A percentile compares a stretch with the other conserved stretches of the same genome.
phyloP scores from a whole-genome alignment of 495 filamentous ascomycete species.

The Margaritispora aquatica region DNA sequence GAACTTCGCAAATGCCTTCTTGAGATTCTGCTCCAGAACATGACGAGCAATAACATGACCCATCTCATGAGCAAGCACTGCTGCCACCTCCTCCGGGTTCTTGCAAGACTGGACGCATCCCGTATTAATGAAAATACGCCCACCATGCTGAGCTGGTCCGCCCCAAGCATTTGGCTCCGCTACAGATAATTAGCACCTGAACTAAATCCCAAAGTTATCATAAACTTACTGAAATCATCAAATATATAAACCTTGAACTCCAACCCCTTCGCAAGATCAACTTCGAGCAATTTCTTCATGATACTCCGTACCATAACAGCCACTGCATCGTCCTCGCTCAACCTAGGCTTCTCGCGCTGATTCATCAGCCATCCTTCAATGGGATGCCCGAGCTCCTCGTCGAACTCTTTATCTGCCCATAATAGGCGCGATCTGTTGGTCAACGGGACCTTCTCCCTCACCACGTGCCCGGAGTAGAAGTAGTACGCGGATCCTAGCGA shows the following conservation, averaged over 20 bases:
- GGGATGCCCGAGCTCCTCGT: background rate
- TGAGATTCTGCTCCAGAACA: background rate
- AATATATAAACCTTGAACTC: slow-evolving; percentile 2
- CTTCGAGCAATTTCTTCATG: background rate
- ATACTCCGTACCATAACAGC: background rate
- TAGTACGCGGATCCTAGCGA: background rate
- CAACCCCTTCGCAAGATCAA: background rate
- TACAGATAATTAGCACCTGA: background rate
- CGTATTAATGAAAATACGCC: slow-evolving; percentile 6
- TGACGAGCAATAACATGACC: slow-evolving; percentile 6
- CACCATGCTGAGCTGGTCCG: background rate
- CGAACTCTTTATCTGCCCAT: background rate
- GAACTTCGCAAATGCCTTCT: background rate
- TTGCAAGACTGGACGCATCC: background rate
- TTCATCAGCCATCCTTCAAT: background rate
- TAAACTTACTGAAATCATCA: slow-evolving; percentile 4
- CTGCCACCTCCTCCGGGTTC: slow-evolving; percentile 1
- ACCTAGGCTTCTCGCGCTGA: slow-evolving; percentile 1
- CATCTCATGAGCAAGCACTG: slow-evolving; percentile 2
- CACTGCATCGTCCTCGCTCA: background rate
- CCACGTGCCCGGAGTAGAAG: slow-evolving; percentile 1
- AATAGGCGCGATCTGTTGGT: slow-evolving; percentile 7
- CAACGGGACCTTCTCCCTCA: slow-evolving; percentile 3
- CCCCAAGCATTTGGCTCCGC: slow-evolving; percentile 2
- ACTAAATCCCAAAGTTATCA: background rate